These are phyloP conservation scores for Verticillium isaacii DNA, from an alignment of 2,329 filamentous ascomycete genomes.

Conservation along the genomic window DNA sequence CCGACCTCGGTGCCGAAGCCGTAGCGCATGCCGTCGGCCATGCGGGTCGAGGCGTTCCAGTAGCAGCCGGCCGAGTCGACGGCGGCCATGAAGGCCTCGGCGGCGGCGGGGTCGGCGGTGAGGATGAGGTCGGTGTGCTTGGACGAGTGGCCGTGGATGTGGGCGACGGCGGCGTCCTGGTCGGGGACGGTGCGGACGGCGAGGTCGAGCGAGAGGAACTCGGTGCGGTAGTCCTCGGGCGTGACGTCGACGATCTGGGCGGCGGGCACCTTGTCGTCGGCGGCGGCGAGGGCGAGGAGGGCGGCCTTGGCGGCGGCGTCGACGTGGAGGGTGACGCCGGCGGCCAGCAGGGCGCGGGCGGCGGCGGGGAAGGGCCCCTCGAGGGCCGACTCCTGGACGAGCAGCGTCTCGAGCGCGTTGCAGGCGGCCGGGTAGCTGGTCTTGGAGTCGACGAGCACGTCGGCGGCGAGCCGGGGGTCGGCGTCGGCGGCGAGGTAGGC, in stretches of 20 bases:
- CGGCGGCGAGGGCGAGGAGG: slow-evolving; percentile 43
- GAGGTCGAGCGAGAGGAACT: slow-evolving; percentile 81
- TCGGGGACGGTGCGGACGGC: slow-evolving; percentile 74
- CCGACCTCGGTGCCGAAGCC: slow-evolving; percentile 98
- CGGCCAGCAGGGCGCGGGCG: slow-evolving; percentile 67
- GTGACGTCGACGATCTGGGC: slow-evolving; percentile 58
- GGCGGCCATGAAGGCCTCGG: slow-evolving; percentile 76
- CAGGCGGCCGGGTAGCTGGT: slow-evolving; percentile 93
- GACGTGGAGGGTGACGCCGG: slow-evolving; percentile 79
- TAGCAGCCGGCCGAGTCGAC: slow-evolving; percentile 91
- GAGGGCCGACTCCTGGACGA: slow-evolving; percentile 73
- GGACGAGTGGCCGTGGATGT: slow-evolving; percentile 90
- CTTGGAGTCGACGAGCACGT: slow-evolving; percentile 86
- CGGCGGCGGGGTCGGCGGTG: slow-evolving; percentile 61
- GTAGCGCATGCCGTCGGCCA: slow-evolving; percentile 95
- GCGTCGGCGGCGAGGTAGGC: slow-evolving; percentile 81
- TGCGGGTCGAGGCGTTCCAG: slow-evolving; percentile 93
- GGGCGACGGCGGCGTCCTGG: slow-evolving; percentile 68
- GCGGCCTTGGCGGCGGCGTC: slow-evolving; percentile 64
- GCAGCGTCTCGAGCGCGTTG: slow-evolving; percentile 87
- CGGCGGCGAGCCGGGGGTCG: slow-evolving; percentile 64
- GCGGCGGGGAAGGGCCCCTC: slow-evolving; percentile 59
- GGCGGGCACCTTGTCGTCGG: slow-evolving; percentile 19
- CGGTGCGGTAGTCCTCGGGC: slow-evolving; percentile 75
- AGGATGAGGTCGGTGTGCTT: slow-evolving; percentile 93